Percentiles rank a stretch among this genome's conserved stretches.
Evolutionary conservation across 2,329 filamentous ascomycete species (phyloP).

Genomic region (Colletotrichum truncatum): DNA sequence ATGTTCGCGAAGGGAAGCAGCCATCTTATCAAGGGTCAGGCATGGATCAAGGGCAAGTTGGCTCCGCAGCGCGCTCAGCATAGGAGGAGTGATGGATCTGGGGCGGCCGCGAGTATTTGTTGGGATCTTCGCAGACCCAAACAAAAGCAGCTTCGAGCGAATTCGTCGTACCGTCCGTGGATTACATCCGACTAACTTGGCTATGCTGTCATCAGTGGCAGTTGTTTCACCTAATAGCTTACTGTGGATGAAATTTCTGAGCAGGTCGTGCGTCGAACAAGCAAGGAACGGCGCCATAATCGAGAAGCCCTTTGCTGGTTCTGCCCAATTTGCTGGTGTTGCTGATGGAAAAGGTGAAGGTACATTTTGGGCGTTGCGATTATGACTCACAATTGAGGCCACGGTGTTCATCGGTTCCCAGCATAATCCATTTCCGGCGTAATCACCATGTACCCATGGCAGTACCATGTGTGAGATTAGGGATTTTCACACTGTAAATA

Average conservation of each 20-base stretch:
- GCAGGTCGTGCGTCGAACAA: neutral
- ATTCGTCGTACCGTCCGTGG: slow-evolving; percentile 10
- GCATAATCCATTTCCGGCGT: slow-evolving; percentile 1
- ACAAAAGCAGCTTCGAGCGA: slow-evolving; percentile 30
- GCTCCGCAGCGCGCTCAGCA: slow-evolving; percentile 34
- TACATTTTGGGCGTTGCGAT: neutral
- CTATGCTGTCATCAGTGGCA: slow-evolving; percentile 12
- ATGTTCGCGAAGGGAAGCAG: neutral
- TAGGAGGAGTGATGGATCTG: slow-evolving; percentile 33
- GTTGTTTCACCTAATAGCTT: neutral
- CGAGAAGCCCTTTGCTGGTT: neutral
- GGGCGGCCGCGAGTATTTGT: slow-evolving; percentile 31
- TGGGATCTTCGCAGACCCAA: slow-evolving; percentile 32
- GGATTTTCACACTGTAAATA: neutral
- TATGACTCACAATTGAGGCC: neutral
- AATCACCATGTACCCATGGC: neutral
- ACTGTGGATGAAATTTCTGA: neutral
- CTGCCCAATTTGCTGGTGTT: neutral
- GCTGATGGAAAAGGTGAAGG: neutral
- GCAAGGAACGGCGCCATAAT: slow-evolving; percentile 4
- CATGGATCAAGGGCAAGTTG: slow-evolving; percentile 6
- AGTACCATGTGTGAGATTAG: neutral
- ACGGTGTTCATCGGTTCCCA: slow-evolving; percentile 1
- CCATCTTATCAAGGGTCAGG: neutral
- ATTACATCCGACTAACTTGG: slow-evolving; percentile 8